Evolutionary conservation across 2,329 filamentous ascomycete genomes (phyloP).

Genomic region (Colletotrichum sp.): DNA sequence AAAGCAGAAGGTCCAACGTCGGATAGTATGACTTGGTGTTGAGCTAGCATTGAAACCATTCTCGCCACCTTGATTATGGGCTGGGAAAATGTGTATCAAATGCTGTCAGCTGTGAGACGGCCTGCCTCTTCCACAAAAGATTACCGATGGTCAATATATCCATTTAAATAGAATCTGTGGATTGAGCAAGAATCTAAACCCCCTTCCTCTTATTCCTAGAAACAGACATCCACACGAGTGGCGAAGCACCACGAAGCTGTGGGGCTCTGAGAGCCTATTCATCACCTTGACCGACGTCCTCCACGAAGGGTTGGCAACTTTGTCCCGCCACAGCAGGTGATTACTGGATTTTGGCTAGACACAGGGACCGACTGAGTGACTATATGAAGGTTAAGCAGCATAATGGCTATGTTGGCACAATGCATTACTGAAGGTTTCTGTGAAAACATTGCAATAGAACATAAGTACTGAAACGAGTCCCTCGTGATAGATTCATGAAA

Average conservation of each 20-base stretch:
- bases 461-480: accelerated
- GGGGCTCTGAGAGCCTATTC: too few species aligned
- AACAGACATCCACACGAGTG: neutral
- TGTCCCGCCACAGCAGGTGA: neutral
- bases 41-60: neutral
- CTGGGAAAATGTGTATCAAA: neutral
- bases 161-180: neutral
- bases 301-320: neutral
- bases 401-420: neutral
- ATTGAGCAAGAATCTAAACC: neutral
- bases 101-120: neutral
- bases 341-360: neutral
- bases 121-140: neutral
- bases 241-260: neutral
- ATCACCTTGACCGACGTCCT: neutral
- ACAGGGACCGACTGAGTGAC: neutral
- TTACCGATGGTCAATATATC: neutral
- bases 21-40: neutral
- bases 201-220: neutral
- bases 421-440: neutral
- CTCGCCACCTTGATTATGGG: neutral
- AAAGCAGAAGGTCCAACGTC: neutral
- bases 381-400: neutral
- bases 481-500: neutral
- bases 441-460: neutral